Percentiles rank a stretch among this genome's conserved stretches.
Evolutionary conservation across 805 yeast genomes (phyloP).

Genomic region (Metschnikowia picachoensis): DNA sequence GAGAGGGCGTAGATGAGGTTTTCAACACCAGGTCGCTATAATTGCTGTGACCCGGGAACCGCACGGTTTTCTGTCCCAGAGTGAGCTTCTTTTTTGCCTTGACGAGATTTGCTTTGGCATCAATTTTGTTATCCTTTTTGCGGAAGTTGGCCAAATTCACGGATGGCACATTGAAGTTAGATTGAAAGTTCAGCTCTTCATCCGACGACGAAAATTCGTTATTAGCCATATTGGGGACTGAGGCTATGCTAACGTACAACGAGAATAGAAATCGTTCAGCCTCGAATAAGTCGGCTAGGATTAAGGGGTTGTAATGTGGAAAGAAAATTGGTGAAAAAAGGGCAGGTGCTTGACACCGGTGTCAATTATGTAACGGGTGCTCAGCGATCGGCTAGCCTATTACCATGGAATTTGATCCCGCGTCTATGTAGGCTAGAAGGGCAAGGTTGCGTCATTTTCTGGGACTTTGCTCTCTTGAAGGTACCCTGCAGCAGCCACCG

Average conservation of each 20-base stretch:
- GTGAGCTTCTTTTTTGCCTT: constrained; percentile 22
- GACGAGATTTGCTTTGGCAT: constrained; percentile 15
- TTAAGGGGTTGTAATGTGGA: background rate
- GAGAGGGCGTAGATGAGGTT: constrained; percentile 17
- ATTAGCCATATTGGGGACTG: background rate
- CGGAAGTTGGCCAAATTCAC: constrained; percentile 28
- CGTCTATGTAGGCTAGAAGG: constrained; percentile 5
- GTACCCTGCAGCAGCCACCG: background rate
- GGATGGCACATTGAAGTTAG: constrained; percentile 31
- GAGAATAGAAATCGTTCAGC: too few relatives aligned
- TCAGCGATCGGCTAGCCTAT: background rate
- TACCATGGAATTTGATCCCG: constrained; percentile 1
- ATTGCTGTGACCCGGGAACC: constrained; percentile 27
- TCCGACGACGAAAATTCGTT: constrained; percentile 24
- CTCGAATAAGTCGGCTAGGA: too few relatives aligned
- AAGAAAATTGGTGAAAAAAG: background rate
- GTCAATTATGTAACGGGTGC: background rate
- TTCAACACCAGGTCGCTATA: constrained; percentile 28
- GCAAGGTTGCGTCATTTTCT: constrained; percentile 2
- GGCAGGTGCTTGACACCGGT: background rate
- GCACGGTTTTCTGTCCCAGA: constrained; percentile 20
- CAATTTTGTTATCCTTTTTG: constrained; percentile 12
- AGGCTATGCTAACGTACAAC: too few relatives aligned
- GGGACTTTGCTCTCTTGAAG: background rate
- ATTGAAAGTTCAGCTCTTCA: constrained; percentile 25